Base-by-base conservation (phyloP, 768 basidiomycete genomes). In the Cyclocybe cylindracea region DNA sequence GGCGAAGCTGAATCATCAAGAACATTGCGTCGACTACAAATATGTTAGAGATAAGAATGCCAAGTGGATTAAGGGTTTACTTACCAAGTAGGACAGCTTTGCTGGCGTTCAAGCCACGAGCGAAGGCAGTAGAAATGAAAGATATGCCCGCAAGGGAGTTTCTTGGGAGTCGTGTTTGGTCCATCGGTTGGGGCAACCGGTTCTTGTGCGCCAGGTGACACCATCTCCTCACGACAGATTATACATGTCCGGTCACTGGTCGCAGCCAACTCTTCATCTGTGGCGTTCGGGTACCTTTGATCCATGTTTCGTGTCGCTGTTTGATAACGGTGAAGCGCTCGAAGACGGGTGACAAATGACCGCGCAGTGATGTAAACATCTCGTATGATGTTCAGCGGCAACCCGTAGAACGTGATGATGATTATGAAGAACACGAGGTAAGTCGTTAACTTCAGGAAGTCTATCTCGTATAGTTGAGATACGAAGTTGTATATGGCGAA, bases 11-110 rank as follows among this genome's bases (percentile, higher is more conserved):
- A 59, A 34, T 71, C 72, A 31, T 91, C 89, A 19, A 92, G 71
- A 4, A 93, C 91, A 38, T 84, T 87, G 39, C 88, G 83, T 47
- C 91, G 89, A 64, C 91, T 91, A 50, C 46, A n/a, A 54, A 41
- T 33, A 38, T 24, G 46, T 49, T 45, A 51, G 52, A 59, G 38
- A 61, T 54, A 50, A 47, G 48, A 39, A 49, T 13, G 19, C 3
- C 5, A 31, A 61, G 51, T 10, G 36, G 10, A 39, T 18, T 39
- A 32, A 4, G 31, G 37, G 51, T 50, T 16, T 33, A 69, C 87
- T 69, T 44, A 96, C 96, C 96, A 99, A 38, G 97, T 99, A 1
- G 97, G 97, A 67, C 97, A 99, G 60, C 91, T 98, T 69, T 98
- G 97, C 68, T 99, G 97, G 39, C 97, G 82, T 69, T 99, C 97